Evolutionary conservation across 2,329 filamentous ascomycete species (phyloP).

Genomic region (Beauveria sp.): DNA sequence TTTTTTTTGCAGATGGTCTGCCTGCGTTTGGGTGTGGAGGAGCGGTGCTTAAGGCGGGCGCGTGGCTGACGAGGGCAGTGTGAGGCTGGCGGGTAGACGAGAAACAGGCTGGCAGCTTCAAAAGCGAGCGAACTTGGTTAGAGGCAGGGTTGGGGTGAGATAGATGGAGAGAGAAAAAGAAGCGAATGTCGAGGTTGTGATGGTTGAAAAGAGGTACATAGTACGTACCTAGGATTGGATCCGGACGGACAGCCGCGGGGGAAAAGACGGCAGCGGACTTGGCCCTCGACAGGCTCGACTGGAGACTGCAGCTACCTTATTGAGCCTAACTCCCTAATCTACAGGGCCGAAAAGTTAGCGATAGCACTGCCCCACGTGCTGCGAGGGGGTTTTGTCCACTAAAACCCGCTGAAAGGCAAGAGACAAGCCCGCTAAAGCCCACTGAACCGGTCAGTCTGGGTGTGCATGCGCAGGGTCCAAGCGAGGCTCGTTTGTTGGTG

Average conservation of each 20-base stretch:
- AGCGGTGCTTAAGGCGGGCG: background rate
- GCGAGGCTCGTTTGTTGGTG: background rate
- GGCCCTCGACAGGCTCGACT: too few species aligned
- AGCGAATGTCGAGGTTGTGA: too few species aligned
- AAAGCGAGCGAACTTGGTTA: too few species aligned
- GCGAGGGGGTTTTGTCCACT: background rate
- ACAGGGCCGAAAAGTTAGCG: background rate
- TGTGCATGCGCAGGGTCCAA: conserved; percentile 1
- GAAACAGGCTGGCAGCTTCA: too few species aligned
- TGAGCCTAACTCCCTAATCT: too few species aligned
- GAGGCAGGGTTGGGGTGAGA: too few species aligned
- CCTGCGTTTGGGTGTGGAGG: background rate
- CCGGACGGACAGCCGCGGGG: background rate
- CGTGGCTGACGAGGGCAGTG: too few species aligned
- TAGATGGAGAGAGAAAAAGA: too few species aligned
- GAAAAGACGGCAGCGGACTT: background rate
- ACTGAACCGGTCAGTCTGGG: background rate
- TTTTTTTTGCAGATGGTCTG: background rate
- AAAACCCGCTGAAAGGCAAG: background rate
- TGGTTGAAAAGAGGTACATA: too few species aligned
- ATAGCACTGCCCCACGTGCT: conserved; percentile 4
- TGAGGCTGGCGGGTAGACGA: too few species aligned
- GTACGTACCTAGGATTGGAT: too few species aligned
- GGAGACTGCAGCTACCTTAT: too few species aligned
- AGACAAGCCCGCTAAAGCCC: background rate